phyloP scores from a whole-genome alignment of 2,329 filamentous ascomycete genomes.

The Epichloe typhina region DNA sequence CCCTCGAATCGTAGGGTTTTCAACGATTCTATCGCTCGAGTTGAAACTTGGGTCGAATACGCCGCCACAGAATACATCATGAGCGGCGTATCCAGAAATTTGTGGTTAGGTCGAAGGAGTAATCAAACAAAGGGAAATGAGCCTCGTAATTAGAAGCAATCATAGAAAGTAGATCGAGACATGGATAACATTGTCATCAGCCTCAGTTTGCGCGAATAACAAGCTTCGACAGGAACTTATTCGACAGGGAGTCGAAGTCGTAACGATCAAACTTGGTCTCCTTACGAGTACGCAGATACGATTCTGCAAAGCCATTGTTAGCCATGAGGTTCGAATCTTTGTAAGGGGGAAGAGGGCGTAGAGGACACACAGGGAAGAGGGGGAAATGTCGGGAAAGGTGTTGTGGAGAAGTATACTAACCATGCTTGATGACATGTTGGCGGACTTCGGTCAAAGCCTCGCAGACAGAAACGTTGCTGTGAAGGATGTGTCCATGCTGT shows the following conservation, averaged over 20 bases:
- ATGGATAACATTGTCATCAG: background rate
- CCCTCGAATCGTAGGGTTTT: background rate
- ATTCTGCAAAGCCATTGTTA: constrained; percentile 43
- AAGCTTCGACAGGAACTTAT: constrained; percentile 93
- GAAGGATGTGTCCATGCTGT: constrained; percentile 80
- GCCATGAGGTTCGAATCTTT: background rate
- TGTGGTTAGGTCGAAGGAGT: constrained; percentile 17
- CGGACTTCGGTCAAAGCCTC: constrained; percentile 94
- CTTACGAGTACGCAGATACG: constrained; percentile 69
- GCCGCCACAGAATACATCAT: constrained; percentile 26
- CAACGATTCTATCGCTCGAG: constrained; percentile 7
- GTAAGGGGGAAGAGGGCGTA: too few relatives aligned
- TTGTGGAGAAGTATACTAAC: constrained; percentile 40
- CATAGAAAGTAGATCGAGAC: background rate
- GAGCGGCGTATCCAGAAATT: constrained; percentile 18
- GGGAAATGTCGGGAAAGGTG: background rate
- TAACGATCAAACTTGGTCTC: constrained; percentile 76
- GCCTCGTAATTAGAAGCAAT: background rate
- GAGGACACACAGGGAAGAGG: background rate
- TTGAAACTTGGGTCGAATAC: constrained; percentile 26
- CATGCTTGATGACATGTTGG: constrained; percentile 84
- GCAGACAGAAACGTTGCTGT: constrained; percentile 84
- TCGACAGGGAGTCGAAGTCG: constrained; percentile 90
- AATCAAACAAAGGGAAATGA: constrained; percentile 14
- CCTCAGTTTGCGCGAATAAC: constrained; percentile 80